These are phyloP conservation scores for Taiozyma sp. DNA, from an alignment of 1,139 yeast species.

Conservation along the genomic window DNA sequence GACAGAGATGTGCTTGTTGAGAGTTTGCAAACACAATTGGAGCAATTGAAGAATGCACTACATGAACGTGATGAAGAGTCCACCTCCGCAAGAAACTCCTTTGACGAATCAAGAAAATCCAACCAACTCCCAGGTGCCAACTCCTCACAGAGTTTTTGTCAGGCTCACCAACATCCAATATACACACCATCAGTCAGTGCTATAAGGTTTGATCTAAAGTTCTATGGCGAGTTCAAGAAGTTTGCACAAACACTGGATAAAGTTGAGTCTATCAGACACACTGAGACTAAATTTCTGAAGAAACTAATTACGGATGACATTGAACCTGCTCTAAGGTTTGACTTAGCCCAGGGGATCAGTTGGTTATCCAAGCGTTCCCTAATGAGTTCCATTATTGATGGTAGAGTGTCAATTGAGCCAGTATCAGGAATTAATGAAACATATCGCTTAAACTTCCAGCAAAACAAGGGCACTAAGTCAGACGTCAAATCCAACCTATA, in stretches of 20 bases:
- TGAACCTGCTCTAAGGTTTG: conserved; percentile 62
- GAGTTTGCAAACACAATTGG: conserved; percentile 62
- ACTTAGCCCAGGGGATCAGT: conserved; percentile 53
- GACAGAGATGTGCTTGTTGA: conserved; percentile 70
- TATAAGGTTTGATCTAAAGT: conserved; percentile 50
- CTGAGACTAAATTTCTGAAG: conserved; percentile 49
- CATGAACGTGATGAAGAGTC: conserved; percentile 37
- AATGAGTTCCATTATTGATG: conserved; percentile 67
- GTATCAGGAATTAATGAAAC: conserved; percentile 78
- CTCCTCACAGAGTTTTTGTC: conserved; percentile 8
- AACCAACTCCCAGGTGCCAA: neutral
- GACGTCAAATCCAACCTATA: conserved; percentile 29
- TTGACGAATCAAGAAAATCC: conserved; percentile 8
- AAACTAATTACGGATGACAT: conserved; percentile 70
- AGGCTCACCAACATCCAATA: conserved; percentile 13
- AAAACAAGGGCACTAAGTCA: conserved; percentile 7
- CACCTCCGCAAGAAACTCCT: conserved; percentile 14
- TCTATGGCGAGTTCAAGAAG: conserved; percentile 30
- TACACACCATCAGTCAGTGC: conserved; percentile 55
- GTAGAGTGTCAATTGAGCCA: conserved; percentile 81
- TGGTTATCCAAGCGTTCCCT: conserved; percentile 56
- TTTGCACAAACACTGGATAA: conserved; percentile 29
- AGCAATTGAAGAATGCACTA: conserved; percentile 57
- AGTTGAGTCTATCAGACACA: conserved; percentile 28
- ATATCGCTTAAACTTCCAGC: conserved; percentile 29